These are phyloP conservation scores for Onygena corvina DNA, from an alignment of 2,329 filamentous ascomycete species.

Conservation along the genomic window DNA sequence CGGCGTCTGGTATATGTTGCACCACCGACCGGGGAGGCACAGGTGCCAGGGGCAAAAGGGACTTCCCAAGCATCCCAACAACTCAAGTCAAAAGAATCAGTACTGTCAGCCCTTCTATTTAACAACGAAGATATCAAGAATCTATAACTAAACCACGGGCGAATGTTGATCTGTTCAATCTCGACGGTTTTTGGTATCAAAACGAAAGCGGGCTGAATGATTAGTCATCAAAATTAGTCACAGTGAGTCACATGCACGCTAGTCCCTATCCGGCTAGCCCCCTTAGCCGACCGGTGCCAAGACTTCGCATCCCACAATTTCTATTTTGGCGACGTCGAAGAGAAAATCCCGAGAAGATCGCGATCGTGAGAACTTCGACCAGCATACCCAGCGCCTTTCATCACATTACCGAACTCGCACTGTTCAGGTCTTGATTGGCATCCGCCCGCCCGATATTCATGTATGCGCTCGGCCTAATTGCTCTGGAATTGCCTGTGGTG, in stretches of 20 bases:
- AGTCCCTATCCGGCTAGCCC: background rate
- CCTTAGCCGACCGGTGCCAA: background rate
- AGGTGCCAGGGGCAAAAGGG: constrained; percentile 55
- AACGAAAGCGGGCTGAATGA: no score
- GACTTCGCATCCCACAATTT: constrained; percentile 1
- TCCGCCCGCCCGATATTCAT: constrained; percentile 9
- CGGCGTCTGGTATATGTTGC: constrained; percentile 50
- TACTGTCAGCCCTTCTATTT: background rate
- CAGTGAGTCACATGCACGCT: background rate
- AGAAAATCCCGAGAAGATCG: background rate
- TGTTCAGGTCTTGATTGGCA: constrained; percentile 73
- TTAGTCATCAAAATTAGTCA: background rate
- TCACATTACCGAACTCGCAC: constrained; percentile 65
- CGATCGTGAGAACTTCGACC: background rate
- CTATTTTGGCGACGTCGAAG: background rate
- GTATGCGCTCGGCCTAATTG: background rate
- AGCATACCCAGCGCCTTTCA: constrained; percentile 41
- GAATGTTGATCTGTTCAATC: no score
- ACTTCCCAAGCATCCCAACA: background rate
- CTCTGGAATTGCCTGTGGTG: constrained; percentile 12
- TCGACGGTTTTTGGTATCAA: background rate
- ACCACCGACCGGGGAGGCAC: constrained; percentile 61
- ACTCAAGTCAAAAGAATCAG: background rate
- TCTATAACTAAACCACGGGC: no score
- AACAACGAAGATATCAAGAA: background rate